Evolutionary conservation across 768 basidiomycete species (phyloP).

Genomic region (Pulveroboletus sp.): DNA sequence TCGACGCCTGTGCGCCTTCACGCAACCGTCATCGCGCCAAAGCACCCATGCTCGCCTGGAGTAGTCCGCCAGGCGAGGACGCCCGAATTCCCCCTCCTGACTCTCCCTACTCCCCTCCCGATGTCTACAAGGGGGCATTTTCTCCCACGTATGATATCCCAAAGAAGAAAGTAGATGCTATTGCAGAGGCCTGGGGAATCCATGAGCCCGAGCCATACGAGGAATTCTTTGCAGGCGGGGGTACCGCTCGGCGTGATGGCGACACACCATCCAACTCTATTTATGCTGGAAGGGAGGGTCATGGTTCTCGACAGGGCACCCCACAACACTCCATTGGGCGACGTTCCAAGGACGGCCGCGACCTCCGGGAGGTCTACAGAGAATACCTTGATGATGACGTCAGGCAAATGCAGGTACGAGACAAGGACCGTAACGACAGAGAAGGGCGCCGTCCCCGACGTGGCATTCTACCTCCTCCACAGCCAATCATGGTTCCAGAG

Average conservation of each 20-base stretch:
- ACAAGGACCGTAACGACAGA: slow-evolving; percentile 35
- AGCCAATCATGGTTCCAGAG: slow-evolving; percentile 79
- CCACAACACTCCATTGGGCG: slow-evolving; percentile 35
- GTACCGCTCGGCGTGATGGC: slow-evolving; percentile 46
- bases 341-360: slow-evolving; percentile 50
- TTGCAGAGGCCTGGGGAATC: slow-evolving; percentile 92
- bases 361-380: slow-evolving; percentile 44
- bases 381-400: slow-evolving; percentile 42
- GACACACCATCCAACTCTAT: slow-evolving; percentile 65
- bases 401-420: slow-evolving; percentile 24
- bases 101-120: slow-evolving; percentile 51
- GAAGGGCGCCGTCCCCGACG: slow-evolving; percentile 43
- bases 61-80: slow-evolving; percentile 37
- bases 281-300: slow-evolving; percentile 60
- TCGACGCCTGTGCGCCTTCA: slow-evolving; percentile 89
- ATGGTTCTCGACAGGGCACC: slow-evolving; percentile 34
- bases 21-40: slow-evolving; percentile 77
- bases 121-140: slow-evolving; percentile 41
- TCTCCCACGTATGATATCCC: slow-evolving; percentile 53
- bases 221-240: slow-evolving; percentile 84
- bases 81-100: slow-evolving; percentile 38
- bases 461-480: slow-evolving; percentile 68
- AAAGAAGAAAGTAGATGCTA: slow-evolving; percentile 85
- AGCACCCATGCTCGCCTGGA: slow-evolving; percentile 86
- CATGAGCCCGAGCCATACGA: slow-evolving; percentile 91